phyloP scores from a whole-genome alignment of 2,329 filamentous ascomycete genomes.

The Curvularia eragrostidis region DNA sequence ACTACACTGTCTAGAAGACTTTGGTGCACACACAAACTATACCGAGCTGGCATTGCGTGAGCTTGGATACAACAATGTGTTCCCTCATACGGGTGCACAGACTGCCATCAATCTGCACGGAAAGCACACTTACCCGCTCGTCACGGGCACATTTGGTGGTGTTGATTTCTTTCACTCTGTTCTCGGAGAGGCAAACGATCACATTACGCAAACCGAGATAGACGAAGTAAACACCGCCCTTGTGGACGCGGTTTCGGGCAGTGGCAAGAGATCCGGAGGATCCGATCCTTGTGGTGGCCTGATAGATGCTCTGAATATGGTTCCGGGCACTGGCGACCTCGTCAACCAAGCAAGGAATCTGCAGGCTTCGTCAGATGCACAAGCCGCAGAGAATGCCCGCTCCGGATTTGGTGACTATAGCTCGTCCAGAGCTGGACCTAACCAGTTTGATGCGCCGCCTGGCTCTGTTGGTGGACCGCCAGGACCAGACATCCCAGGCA shows the following conservation, averaged over 20 bases:
- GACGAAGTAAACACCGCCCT: slow-evolving; percentile 56
- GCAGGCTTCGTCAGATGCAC: slow-evolving; percentile 56
- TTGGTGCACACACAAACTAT: slow-evolving; percentile 63
- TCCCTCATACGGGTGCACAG: slow-evolving; percentile 58
- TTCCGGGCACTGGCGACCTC: slow-evolving; percentile 66
- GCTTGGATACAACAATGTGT: slow-evolving; percentile 59
- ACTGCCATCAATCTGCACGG: slow-evolving; percentile 56
- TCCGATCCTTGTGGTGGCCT: slow-evolving; percentile 54
- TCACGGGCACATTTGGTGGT: slow-evolving; percentile 63
- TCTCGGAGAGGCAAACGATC: slow-evolving; percentile 58
- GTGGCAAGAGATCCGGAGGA: slow-evolving; percentile 36
- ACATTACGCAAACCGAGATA: slow-evolving; percentile 57
- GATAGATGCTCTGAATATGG: slow-evolving; percentile 73
- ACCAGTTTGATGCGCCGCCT: slow-evolving; percentile 51
- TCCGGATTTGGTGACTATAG: slow-evolving; percentile 48
- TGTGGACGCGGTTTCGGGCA: slow-evolving; percentile 47
- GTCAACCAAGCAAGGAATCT: slow-evolving; percentile 56
- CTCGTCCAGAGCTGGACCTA: slow-evolving; percentile 46
- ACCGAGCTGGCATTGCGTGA: slow-evolving; percentile 61
- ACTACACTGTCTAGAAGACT: slow-evolving; percentile 62
- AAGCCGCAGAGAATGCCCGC: slow-evolving; percentile 56
- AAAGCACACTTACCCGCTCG: slow-evolving; percentile 58
- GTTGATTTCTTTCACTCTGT: slow-evolving; percentile 60
- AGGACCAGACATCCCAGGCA: slow-evolving; percentile 69
- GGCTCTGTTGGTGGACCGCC: slow-evolving; percentile 55